Evolutionary conservation across 208 protist genomes (phyloP), one percentile per base, ranked within the genome.

Genomic region (Leishmania gerbilli): DNA sequence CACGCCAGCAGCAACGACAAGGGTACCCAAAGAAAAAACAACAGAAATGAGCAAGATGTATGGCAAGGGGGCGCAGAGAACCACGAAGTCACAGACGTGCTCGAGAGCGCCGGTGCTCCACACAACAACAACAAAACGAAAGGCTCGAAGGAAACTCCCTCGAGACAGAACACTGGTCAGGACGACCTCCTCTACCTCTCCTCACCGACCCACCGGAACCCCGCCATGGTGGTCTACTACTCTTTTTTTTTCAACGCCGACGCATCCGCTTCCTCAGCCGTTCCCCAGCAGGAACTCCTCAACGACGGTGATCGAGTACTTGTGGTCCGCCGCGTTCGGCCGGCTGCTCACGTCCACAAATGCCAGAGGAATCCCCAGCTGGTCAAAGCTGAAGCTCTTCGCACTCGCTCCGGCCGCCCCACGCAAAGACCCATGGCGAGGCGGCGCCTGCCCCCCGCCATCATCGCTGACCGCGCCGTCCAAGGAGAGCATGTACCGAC

Each of bases 321-420:
- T 65, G 74, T 91, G 83, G 62, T 87, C 79, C 56, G 64, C 69
- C 3, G 68, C 40, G 58, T 89, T 82, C n/a, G 91, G 86, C 21
- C 91, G 76, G 75, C 86, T 90, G 77, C 90, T 95, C 9, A 95
- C 84, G 79, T 96, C 92, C 7, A 86, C 88, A 89, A 97, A 97
- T 0, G 40, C 55, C 58, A 71, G 84, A 77, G 71, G 87, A 74
- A 94, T 76, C 0, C 80, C 79, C 62, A 95, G 86, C 47, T 85
- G 79, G 37, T 94, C 86, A 85, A 96, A 96, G 3, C 76, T 88
- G 79, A 96, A 96, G 34, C 51, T 53, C 53, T 83, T 79, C 62
- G n/a, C 77, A 51, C 24, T 51, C 40, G 5, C 45, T 7, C 53
- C 64, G 13, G 60, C 6, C 11, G 62, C 58, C 19, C 76, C 62